Percentiles rank a stretch among this genome's conserved stretches.
Conservation (phyloP, 1,139 yeast species). For the Tardiomyces digboiensis region DNA sequence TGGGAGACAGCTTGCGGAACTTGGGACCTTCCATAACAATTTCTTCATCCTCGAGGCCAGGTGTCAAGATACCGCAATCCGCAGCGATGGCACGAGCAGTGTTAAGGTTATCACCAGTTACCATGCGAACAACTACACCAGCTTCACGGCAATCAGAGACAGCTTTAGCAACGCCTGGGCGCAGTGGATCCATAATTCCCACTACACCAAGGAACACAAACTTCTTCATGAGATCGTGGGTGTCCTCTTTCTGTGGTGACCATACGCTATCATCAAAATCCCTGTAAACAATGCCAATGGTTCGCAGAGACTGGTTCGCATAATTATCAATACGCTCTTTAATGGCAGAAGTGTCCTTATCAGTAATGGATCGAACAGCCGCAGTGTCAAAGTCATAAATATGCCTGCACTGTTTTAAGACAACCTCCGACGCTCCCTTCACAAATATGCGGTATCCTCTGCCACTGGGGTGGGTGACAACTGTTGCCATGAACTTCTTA, state of each 20-base stretch:
- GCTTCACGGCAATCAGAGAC: slow-evolving; percentile 79
- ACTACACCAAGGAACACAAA: slow-evolving; percentile 48
- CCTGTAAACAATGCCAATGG: slow-evolving; percentile 73
- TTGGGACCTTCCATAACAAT: slow-evolving; percentile 90
- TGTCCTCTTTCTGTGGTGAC: slow-evolving; percentile 48
- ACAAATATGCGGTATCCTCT: slow-evolving; percentile 53
- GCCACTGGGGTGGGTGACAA: slow-evolving; percentile 36
- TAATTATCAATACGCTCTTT: slow-evolving; percentile 46
- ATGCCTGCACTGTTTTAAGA: slow-evolving; percentile 46
- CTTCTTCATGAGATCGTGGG: slow-evolving; percentile 12
- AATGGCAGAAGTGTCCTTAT: slow-evolving; percentile 23
- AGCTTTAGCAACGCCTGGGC: slow-evolving; percentile 85
- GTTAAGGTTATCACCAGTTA: slow-evolving; percentile 86
- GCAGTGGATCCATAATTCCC: slow-evolving; percentile 92
- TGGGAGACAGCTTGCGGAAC: slow-evolving; percentile 56
- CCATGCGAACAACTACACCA: slow-evolving; percentile 95
- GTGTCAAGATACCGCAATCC: slow-evolving; percentile 69
- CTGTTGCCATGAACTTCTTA: slow-evolving; percentile 87
- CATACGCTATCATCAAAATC: slow-evolving; percentile 49
- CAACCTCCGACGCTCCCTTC: slow-evolving; percentile 94
- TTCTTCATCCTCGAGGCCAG: slow-evolving; percentile 26
- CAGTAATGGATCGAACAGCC: slow-evolving; percentile 27
- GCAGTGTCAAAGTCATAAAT: slow-evolving; percentile 17
- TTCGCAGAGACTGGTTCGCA: slow-evolving; percentile 74
- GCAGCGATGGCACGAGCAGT: slow-evolving; percentile 89